phyloP scores from a whole-genome alignment of 768 basidiomycete species.

The Agrocybe praecox region DNA sequence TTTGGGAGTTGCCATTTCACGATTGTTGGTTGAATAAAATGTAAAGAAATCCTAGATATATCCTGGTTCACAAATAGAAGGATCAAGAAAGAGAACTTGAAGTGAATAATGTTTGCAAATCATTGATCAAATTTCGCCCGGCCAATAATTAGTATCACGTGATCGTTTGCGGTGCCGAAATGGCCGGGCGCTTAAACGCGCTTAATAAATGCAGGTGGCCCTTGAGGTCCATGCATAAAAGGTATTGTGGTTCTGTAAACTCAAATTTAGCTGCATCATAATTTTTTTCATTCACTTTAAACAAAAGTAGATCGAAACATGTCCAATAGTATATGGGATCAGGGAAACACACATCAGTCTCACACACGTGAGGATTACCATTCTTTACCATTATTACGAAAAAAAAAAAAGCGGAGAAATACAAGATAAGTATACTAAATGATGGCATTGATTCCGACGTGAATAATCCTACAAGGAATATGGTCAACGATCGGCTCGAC shows the following conservation, averaged over 20 bases:
- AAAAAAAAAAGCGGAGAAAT: too few species aligned
- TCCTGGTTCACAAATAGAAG: too few species aligned
- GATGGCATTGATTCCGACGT: slow-evolving; percentile 56
- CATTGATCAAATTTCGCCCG: slow-evolving; percentile 1
- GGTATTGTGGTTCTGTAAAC: too few species aligned
- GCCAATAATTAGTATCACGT: background rate
- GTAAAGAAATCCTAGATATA: background rate
- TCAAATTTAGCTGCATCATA: too few species aligned
- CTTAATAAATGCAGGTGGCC: background rate
- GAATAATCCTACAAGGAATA: slow-evolving; percentile 44
- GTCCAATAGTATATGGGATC: too few species aligned
- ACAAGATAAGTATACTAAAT: slow-evolving; percentile 34
- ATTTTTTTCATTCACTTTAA: too few species aligned
- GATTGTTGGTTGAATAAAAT: slow-evolving; percentile 10
- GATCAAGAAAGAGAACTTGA: background rate
- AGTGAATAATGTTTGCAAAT: background rate
- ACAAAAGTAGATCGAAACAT: too few species aligned
- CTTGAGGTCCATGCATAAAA: too few species aligned
- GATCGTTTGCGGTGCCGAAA: background rate
- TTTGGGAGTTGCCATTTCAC: slow-evolving; percentile 26
- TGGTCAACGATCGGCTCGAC: background rate
- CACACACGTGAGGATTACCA: too few species aligned
- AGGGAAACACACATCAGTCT: too few species aligned
- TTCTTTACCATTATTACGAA: too few species aligned
- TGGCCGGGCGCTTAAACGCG: background rate